Conservation (phyloP, 2,329 filamentous ascomycete genomes). For the Alternaria tenuissima region DNA sequence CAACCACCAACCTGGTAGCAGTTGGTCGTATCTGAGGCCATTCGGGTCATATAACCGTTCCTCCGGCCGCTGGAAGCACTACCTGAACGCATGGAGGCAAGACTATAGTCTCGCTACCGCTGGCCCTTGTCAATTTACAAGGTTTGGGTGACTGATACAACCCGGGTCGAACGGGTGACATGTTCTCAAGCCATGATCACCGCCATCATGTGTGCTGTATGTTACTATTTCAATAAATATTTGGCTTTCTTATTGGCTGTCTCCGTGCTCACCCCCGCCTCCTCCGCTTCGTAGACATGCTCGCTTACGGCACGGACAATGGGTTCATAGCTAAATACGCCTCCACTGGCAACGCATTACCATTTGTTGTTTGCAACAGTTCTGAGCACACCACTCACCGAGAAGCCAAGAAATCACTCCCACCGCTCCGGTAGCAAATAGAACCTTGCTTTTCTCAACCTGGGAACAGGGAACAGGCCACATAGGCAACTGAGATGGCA, state of each 20-base stretch:
- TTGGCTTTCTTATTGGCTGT: neutral
- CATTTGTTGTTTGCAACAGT: neutral
- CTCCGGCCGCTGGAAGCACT: slow-evolving; percentile 21
- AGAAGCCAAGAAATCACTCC: slow-evolving; percentile 2
- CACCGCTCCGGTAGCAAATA: slow-evolving; percentile 17
- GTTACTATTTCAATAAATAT: neutral
- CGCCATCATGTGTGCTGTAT: slow-evolving; percentile 1
- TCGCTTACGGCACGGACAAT: slow-evolving; percentile 15
- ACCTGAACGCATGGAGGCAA: slow-evolving; percentile 22
- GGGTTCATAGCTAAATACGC: slow-evolving; percentile 16
- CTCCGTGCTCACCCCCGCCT: neutral
- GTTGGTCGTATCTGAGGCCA: slow-evolving; percentile 14
- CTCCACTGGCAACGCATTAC: neutral
- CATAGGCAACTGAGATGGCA: slow-evolving; percentile 7
- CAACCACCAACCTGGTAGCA: slow-evolving; percentile 17
- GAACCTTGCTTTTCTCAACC: neutral
- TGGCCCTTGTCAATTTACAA: neutral
- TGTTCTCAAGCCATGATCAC: neutral
- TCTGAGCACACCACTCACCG: neutral
- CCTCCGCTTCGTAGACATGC: neutral
- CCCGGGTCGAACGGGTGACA: neutral
- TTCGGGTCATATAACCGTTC: slow-evolving; percentile 22
- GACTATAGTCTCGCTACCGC: slow-evolving; percentile 3
- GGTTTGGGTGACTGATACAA: neutral
- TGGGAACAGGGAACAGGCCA: neutral